These are phyloP conservation scores for Daldinia caldariorum DNA, from an alignment of 495 filamentous ascomycete genomes.

Conservation along the genomic window DNA sequence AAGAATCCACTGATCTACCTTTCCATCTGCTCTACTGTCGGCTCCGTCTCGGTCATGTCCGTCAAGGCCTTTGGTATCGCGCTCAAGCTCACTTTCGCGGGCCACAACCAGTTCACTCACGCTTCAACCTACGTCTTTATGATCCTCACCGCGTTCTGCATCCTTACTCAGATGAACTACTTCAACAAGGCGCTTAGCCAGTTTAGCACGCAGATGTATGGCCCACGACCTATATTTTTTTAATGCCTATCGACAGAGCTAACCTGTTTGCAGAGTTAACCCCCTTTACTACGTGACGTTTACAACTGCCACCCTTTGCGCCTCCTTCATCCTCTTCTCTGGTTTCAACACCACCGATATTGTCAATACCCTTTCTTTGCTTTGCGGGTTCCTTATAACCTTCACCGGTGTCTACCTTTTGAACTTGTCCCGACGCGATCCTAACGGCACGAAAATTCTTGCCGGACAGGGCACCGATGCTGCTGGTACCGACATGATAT, in stretches of 20 bases:
- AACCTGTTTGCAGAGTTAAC: constrained; percentile 77
- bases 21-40: constrained; percentile 96
- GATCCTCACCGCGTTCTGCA: constrained; percentile 91
- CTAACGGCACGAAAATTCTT: constrained; percentile 76
- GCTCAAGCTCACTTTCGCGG: constrained; percentile 87
- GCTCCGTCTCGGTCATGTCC: constrained; percentile 97
- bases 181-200: constrained; percentile 98
- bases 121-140: constrained; percentile 96
- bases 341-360: constrained; percentile 97
- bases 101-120: constrained; percentile 93
- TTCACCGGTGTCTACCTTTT: constrained; percentile 97
- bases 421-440: constrained; percentile 91
- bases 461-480: constrained; percentile 75
- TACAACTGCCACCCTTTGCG: constrained; percentile 91
- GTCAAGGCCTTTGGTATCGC: constrained; percentile 98
- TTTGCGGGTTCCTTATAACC: constrained; percentile 94
- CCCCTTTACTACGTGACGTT: constrained; percentile 99
- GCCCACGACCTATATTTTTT: background rate
- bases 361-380: constrained; percentile 91
- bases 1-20: constrained; percentile 95
- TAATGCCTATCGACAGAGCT: constrained; percentile 34
- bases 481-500: constrained; percentile 89
- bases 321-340: constrained; percentile 96
- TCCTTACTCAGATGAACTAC: constrained; percentile 99
- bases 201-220: constrained; percentile 96